These are phyloP conservation scores for Cystofilobasidium bisporidii DNA, from an alignment of 768 basidiomycete species.

Conservation along the genomic window DNA sequence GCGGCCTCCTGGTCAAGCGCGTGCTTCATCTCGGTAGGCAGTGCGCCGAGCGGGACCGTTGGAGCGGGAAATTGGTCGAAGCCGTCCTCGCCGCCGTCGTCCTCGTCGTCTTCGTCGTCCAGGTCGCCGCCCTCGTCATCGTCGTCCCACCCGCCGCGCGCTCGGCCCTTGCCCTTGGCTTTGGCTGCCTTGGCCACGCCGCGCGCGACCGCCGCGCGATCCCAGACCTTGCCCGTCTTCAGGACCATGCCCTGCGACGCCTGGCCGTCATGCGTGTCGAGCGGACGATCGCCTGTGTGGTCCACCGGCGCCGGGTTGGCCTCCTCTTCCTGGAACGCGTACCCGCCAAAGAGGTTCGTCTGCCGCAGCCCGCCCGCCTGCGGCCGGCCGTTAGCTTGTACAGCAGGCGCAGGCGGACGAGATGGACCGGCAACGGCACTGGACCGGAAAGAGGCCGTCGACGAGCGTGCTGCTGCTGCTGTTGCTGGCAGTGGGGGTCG, in stretches of 20 bases:
- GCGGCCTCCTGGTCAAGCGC: conserved; percentile 64
- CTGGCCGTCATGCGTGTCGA: not conserved
- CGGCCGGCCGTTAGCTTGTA: not conserved
- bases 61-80: conserved; percentile 82
- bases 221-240: conserved; percentile 70
- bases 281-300: not conserved
- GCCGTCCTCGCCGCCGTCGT: conserved; percentile 54
- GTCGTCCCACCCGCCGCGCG: conserved; percentile 38
- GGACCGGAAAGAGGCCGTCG: not conserved
- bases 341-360: conserved; percentile 16
- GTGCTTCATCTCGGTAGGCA: conserved; percentile 47
- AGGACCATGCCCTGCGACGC: conserved; percentile 44
- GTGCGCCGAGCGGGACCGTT: conserved; percentile 53
- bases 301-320: not conserved
- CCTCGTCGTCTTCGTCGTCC: conserved; percentile 36
- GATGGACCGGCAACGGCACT: conserved; percentile 19
- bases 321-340: not conserved
- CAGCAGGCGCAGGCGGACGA: not conserved
- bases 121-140: conserved; percentile 32
- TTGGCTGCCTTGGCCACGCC: conserved; percentile 21
- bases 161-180: conserved; percentile 44
- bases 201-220: conserved; percentile 68
- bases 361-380: conserved; percentile 1
- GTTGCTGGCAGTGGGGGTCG: not conserved
- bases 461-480: not conserved